Percentiles rank a stretch among this genome's conserved stretches.
These are phyloP conservation scores for Alnus glutinosa DNA, from an alignment of 306 rosid genomes.

Conservation along the genomic window DNA sequence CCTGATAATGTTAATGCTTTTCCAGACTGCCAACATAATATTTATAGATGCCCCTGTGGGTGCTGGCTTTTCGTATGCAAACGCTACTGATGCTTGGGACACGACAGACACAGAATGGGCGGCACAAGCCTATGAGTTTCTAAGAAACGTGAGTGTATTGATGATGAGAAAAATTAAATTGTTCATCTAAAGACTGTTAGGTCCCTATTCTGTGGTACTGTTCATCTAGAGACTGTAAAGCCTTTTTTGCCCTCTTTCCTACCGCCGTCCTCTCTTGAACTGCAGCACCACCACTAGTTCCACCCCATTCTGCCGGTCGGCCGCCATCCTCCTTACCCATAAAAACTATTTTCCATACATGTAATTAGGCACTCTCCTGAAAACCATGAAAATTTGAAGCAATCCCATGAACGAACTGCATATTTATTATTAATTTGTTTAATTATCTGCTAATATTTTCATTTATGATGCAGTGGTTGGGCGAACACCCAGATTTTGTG, in stretches of 20 bases:
- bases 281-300: too few species aligned
- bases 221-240: too few species aligned
- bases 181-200: too few species aligned
- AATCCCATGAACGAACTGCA: too few species aligned
- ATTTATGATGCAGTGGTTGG: constrained; percentile 23
- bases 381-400: too few species aligned
- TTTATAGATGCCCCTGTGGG: constrained; percentile 30
- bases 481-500: constrained; percentile 18
- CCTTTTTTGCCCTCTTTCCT: too few species aligned
- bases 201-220: too few species aligned
- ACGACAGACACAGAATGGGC: constrained; percentile 22
- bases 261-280: too few species aligned
- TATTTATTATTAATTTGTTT: background rate
- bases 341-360: too few species aligned
- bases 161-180: background rate
- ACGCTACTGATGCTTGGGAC: background rate
- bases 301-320: too few species aligned
- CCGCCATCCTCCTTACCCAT: too few species aligned
- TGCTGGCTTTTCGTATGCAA: constrained; percentile 28
- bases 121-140: constrained; percentile 7
- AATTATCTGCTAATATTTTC: background rate
- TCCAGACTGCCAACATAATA: constrained; percentile 30
- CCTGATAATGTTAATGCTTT: background rate
- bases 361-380: too few species aligned
- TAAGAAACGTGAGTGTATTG: constrained; percentile 20